phyloP scores from a whole-genome alignment of 2,329 filamentous ascomycete species.

The Furcasterigmium sp. region DNA sequence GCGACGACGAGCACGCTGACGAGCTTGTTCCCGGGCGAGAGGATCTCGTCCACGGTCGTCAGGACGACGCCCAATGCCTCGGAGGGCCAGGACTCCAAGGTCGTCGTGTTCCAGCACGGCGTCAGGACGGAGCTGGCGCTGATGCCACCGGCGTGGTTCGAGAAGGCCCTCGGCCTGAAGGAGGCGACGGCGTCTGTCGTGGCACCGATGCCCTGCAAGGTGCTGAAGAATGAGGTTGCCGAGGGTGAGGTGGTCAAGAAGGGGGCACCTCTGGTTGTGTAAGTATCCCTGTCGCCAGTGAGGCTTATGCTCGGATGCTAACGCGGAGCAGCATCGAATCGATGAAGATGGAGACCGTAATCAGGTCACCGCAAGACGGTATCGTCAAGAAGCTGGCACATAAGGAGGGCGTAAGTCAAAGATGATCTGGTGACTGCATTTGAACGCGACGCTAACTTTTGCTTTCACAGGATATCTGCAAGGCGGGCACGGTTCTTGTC shows the following conservation, averaged over 20 bases:
- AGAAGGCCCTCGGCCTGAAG: constrained; percentile 79
- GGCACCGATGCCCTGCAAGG: constrained; percentile 97
- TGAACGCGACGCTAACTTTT: constrained; percentile 15
- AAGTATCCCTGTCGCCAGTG: constrained; percentile 26
- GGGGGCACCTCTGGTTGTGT: constrained; percentile 82
- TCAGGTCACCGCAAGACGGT: constrained; percentile 69
- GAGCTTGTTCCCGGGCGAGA: constrained; percentile 76
- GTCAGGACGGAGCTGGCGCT: constrained; percentile 53
- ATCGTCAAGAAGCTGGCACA: constrained; percentile 69
- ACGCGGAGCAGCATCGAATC: constrained; percentile 60
- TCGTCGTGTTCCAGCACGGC: constrained; percentile 74
- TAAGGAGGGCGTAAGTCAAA: constrained; percentile 65
- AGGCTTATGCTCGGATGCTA: too few relatives aligned
- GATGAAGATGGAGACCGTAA: constrained; percentile 88
- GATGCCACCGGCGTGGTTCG: constrained; percentile 70
- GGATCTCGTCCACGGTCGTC: constrained; percentile 75
- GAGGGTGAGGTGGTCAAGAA: constrained; percentile 80
- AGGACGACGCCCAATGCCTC: constrained; percentile 30
- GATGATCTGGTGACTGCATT: too few relatives aligned
- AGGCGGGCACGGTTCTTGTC: constrained; percentile 69
- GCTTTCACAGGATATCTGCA: constrained; percentile 62
- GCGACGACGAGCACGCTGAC: constrained; percentile 43
- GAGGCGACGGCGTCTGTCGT: constrained; percentile 77
- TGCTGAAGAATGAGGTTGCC: constrained; percentile 80
- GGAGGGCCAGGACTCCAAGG: constrained; percentile 48